A percentile compares a stretch with the other conserved stretches of the same genome.
These are phyloP conservation scores for Fomitopsis schrenkii DNA, from an alignment of 1,284 basidiomycete genomes.

Conservation along the genomic window DNA sequence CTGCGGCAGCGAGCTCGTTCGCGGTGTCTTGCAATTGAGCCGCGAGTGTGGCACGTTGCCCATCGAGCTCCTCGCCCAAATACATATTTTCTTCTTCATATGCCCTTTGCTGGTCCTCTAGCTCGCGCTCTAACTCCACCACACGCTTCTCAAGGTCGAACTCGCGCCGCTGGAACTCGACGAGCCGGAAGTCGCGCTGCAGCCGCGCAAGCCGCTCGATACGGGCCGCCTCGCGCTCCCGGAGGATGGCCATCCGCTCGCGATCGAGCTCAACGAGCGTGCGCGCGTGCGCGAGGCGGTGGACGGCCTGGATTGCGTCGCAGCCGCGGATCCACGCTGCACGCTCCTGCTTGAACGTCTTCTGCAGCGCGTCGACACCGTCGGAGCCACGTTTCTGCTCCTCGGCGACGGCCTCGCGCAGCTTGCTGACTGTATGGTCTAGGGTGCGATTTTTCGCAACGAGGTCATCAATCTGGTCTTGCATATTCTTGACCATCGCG, in stretches of 20 bases:
- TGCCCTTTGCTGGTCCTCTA: constrained; percentile 42
- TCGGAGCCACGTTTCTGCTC: constrained; percentile 44
- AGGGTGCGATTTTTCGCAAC: constrained; percentile 59
- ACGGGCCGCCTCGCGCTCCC: constrained; percentile 47
- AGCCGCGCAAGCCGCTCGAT: constrained; percentile 50
- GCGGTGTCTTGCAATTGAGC: constrained; percentile 32
- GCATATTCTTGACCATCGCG: constrained; percentile 50
- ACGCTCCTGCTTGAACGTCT: constrained; percentile 49
- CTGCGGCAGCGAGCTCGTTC: constrained; percentile 38
- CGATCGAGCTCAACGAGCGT: constrained; percentile 48
- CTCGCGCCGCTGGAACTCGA: constrained; percentile 59
- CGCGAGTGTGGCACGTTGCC: constrained; percentile 23
- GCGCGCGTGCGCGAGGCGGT: constrained; percentile 59
- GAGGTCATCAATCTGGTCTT: constrained; percentile 63
- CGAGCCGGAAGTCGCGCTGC: constrained; percentile 60
- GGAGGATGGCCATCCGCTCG: constrained; percentile 43
- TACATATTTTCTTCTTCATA: constrained; percentile 32
- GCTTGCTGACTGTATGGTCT: constrained; percentile 48
- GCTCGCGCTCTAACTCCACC: constrained; percentile 30
- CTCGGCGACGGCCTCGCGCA: constrained; percentile 22
- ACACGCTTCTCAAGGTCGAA: constrained; percentile 46
- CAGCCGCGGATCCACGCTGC: constrained; percentile 55
- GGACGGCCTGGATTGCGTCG: constrained; percentile 55
- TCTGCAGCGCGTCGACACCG: constrained; percentile 38
- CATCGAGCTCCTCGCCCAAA: constrained; percentile 29